Base-by-base conservation (phyloP, 2,329 filamentous ascomycete species). In the Ceratocystis ficicola region DNA sequence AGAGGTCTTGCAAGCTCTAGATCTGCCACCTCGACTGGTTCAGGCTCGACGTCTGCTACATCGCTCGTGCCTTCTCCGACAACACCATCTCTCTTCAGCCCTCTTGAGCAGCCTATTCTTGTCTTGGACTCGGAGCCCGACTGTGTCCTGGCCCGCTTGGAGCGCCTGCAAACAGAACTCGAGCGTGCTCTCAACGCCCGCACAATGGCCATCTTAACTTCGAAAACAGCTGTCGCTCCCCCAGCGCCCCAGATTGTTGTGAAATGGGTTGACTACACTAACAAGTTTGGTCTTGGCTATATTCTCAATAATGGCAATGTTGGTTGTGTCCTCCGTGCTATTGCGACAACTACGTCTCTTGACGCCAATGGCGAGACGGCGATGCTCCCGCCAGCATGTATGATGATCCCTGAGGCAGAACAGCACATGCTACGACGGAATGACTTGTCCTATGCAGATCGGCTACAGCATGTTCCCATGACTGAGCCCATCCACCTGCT, bases 251-350 rank as follows among this genome's bases (percentile, higher is more conserved):
- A 85, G 72, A 82, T 87, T 57, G 84, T 87, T 12, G 83, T 87
- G 10, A 90, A 92, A 72, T 94, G 89, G 89, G 89, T 94, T 5
- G 89, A 94, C 73, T 94, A 94, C 74, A 90, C 88, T 67, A 90
- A 91, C 75, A 91, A 91, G 73, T 90, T 91, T 73, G 89, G 89
- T 12, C 80, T 94, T 17, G 89, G 89, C 44, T 94, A 93, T 72
- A 90, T 93, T 67, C 78, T 94, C 65, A 89, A 89, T 68, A 88
- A 93, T 69, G 89, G 89, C 36, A 90, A 86, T 68, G 86, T 92
- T 22, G 89, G 89, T 17, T 91, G 87, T 69, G 83, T 87, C 62
- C 76, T 85, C 63, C 78, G 80, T 28, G 82, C 81, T 67, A 81
- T 85, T 64, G 61, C 64, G 8, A 66, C 67, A 2, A 79, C 80